Evolutionary conservation across 169 alveolate genomes (phyloP), one percentile per base, ranked within the genome.

Genomic region (Plasmodium fragile): DNA sequence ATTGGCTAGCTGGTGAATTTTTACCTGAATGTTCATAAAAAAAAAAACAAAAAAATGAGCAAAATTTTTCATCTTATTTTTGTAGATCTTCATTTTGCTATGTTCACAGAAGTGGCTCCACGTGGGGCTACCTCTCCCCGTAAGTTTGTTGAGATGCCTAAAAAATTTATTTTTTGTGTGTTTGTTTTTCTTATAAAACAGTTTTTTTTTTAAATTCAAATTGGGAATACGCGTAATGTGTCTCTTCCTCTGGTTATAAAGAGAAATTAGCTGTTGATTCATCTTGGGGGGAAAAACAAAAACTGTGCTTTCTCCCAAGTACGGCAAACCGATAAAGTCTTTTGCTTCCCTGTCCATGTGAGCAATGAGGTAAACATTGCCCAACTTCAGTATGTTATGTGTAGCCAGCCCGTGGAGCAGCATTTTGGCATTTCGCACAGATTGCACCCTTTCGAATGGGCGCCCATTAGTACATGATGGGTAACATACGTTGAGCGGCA

Each of bases 101-200:
- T 36, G 30, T 82, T 82, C 34, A 70, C 49, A 82, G 32, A 82
- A 82, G 45, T 82, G 72, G 28, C 28, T 82, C 52, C 45, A 82
- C 18, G 30, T 16, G 32, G 18, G 43, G n/a, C 73, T 43, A 41
- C 70, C n/a, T 39, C 69, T 41, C 70, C 70, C 43, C 49, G 36
- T 22, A 13, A 41, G 53, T 25, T 32, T 52, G 18, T 25, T 53
- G 28, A 81, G 77, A 41, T 55, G 70, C 70, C 22, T 81, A 25
- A 28, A 55, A 28, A 81, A 81, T 53, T 28, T n/a, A 18, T 82
- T 82, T 82, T 70, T 82, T 69, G 92, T 82, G 53, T 69, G 41
- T 70, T 82, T 82, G 92, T 39, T 82, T 65, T 32, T 82, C 39
- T 69, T 82, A 39, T 82, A 82, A 82, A 65, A 82, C 28, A 82